These are phyloP conservation scores for Melanomma pulvis-pyrius DNA, from an alignment of 495 filamentous ascomycete genomes.

Conservation along the genomic window DNA sequence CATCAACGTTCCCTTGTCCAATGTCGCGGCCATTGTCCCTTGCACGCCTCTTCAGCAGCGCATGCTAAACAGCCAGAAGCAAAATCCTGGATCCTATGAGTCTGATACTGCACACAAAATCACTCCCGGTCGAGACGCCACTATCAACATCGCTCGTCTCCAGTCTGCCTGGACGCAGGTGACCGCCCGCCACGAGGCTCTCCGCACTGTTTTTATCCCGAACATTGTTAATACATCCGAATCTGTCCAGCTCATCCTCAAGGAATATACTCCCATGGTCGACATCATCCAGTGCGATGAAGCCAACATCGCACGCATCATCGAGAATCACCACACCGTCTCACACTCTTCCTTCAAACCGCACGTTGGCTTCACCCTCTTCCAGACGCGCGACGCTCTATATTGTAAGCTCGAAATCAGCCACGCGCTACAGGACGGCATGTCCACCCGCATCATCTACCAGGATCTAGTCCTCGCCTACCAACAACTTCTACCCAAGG, in stretches of 20 bases:
- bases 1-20: slow-evolving; percentile 53
- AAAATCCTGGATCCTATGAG: slow-evolving; percentile 52
- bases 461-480: slow-evolving; percentile 56
- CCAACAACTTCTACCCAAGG: slow-evolving; percentile 42
- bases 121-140: slow-evolving; percentile 30
- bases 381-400: slow-evolving; percentile 46
- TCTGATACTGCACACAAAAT: slow-evolving; percentile 55
- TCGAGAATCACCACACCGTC: slow-evolving; percentile 40
- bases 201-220: slow-evolving; percentile 60
- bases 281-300: slow-evolving; percentile 48
- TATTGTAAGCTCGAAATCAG: slow-evolving; percentile 60
- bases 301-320: slow-evolving; percentile 37
- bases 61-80: slow-evolving; percentile 52
- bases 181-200: slow-evolving; percentile 54
- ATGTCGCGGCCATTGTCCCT: slow-evolving; percentile 50
- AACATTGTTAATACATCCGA: slow-evolving; percentile 52
- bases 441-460: slow-evolving; percentile 53
- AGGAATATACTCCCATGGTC: slow-evolving; percentile 24
- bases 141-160: slow-evolving; percentile 49
- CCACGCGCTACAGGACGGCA: slow-evolving; percentile 56
- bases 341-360: slow-evolving; percentile 44
- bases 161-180: slow-evolving; percentile 56
- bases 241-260: slow-evolving; percentile 58
- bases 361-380: slow-evolving; percentile 52
- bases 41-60: slow-evolving; percentile 52